These are phyloP conservation scores for Neocatenulostroma microsporum DNA, from an alignment of 2,329 filamentous ascomycete genomes.

Conservation along the genomic window DNA sequence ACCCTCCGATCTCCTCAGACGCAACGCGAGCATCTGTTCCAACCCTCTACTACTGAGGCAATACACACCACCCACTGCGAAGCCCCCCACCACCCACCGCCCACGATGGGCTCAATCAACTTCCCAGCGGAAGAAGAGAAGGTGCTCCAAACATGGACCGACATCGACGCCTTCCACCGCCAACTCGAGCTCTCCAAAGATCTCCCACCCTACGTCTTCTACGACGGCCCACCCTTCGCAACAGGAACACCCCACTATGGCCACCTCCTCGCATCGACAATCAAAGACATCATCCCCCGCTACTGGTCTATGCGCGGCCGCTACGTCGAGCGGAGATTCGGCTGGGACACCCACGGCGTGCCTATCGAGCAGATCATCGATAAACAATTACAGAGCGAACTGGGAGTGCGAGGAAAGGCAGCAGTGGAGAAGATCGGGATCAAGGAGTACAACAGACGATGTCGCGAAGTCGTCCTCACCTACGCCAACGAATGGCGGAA, in stretches of 20 bases:
- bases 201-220: constrained; percentile 83
- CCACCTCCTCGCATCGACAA: constrained; percentile 81
- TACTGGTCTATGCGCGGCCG: constrained; percentile 98
- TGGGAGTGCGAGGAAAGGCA: constrained; percentile 78
- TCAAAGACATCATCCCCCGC: constrained; percentile 92
- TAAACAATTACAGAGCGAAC: constrained; percentile 58
- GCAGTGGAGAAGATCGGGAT: constrained; percentile 82
- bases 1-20: too few species aligned
- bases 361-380: constrained; percentile 97
- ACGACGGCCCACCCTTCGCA: constrained; percentile 57
- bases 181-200: constrained; percentile 82
- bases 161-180: constrained; percentile 82
- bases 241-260: constrained; percentile 59
- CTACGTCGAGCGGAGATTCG: constrained; percentile 85
- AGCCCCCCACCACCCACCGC: constrained; percentile 6
- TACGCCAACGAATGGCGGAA: constrained; percentile 79
- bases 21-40: too few species aligned
- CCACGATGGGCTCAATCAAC: constrained; percentile 48
- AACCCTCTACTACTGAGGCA: too few species aligned
- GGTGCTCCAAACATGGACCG: constrained; percentile 77
- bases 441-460: constrained; percentile 84
- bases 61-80: neutral
- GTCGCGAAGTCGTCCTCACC: constrained; percentile 86
- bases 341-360: constrained; percentile 91
- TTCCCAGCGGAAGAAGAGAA: constrained; percentile 88